A percentile compares a stretch with the other conserved stretches of the same genome.
phyloP scores from a whole-genome alignment of 495 filamentous ascomycete species.

The Ascodesmis nigricans region DNA sequence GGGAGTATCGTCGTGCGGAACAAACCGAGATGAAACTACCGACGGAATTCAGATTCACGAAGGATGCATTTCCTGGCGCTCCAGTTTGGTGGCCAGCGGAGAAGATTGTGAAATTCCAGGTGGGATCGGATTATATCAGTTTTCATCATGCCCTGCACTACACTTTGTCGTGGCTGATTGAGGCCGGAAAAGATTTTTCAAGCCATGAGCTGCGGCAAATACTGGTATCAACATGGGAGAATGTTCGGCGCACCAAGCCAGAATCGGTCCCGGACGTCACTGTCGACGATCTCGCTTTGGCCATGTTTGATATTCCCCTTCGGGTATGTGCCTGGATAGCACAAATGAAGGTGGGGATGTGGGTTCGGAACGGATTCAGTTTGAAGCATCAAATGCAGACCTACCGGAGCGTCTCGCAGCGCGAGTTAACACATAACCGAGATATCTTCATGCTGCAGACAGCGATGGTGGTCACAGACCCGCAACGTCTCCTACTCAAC shows the following conservation, averaged over 20 bases:
- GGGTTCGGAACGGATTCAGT: slow-evolving; percentile 93
- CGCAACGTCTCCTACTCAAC: slow-evolving; percentile 63
- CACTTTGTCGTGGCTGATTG: slow-evolving; percentile 89
- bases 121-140: slow-evolving; percentile 76
- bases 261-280: slow-evolving; percentile 22
- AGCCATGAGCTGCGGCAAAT: slow-evolving; percentile 39
- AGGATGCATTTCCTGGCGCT: too few relatives aligned
- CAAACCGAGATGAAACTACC: slow-evolving; percentile 77
- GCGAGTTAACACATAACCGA: slow-evolving; percentile 79
- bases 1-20: slow-evolving; percentile 67
- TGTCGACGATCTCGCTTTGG: slow-evolving; percentile 60
- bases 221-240: slow-evolving; percentile 24
- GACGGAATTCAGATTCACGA: slow-evolving; percentile 60
- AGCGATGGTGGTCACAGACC: slow-evolving; percentile 67
- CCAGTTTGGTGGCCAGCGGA: too few relatives aligned
- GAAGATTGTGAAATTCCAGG: too few relatives aligned
- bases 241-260: slow-evolving; percentile 7
- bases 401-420: slow-evolving; percentile 64
- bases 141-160: slow-evolving; percentile 97
- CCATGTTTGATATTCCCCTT: slow-evolving; percentile 79
- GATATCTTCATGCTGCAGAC: slow-evolving; percentile 91
- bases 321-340: slow-evolving; percentile 88
- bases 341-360: slow-evolving; percentile 95
- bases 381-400: slow-evolving; percentile 84
- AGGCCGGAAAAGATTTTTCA: slow-evolving; percentile 59